phyloP scores from a whole-genome alignment of 2,329 filamentous ascomycete genomes.

The Nemania sp. region DNA sequence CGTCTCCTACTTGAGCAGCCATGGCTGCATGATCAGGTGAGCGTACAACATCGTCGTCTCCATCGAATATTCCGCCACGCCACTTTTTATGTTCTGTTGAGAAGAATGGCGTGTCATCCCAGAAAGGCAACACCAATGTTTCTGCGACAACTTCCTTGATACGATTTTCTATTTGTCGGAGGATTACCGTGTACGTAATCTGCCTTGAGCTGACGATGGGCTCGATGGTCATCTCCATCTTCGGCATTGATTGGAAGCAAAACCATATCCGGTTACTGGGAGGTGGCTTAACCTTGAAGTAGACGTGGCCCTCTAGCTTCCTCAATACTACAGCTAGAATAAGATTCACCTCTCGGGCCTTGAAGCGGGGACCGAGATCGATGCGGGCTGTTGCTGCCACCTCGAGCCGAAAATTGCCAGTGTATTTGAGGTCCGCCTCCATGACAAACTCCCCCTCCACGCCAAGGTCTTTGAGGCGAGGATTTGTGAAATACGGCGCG shows the following conservation, averaged over 20 bases:
- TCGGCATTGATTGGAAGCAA: constrained; percentile 90
- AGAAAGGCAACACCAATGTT: constrained; percentile 88
- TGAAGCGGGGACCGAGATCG: constrained; percentile 86
- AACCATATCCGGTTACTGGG: constrained; percentile 98
- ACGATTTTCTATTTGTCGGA: constrained; percentile 90
- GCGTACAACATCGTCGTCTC: constrained; percentile 53
- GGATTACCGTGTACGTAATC: constrained; percentile 90
- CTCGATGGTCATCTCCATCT: constrained; percentile 91
- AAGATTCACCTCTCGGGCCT: constrained; percentile 85
- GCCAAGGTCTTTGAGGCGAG: constrained; percentile 83
- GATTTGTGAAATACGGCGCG: constrained; percentile 86
- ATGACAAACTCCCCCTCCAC: constrained; percentile 88
- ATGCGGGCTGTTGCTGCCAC: constrained; percentile 92
- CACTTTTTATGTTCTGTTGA: constrained; percentile 77
- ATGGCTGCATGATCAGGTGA: constrained; percentile 45
- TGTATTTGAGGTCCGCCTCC: constrained; percentile 87
- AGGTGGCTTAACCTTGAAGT: constrained; percentile 89
- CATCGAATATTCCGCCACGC: constrained; percentile 81
- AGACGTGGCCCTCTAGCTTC: constrained; percentile 80
- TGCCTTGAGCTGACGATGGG: constrained; percentile 94
- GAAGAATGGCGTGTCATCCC: constrained; percentile 94
- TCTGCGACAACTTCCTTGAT: constrained; percentile 95
- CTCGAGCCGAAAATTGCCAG: constrained; percentile 85
- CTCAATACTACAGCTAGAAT: constrained; percentile 84
- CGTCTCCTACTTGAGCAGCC: constrained; percentile 51